A percentile compares a stretch with the other conserved stretches of the same genome.
Evolutionary conservation across 2,329 filamentous ascomycete species (phyloP).

Genomic region (Sphaerulina vaccinii): DNA sequence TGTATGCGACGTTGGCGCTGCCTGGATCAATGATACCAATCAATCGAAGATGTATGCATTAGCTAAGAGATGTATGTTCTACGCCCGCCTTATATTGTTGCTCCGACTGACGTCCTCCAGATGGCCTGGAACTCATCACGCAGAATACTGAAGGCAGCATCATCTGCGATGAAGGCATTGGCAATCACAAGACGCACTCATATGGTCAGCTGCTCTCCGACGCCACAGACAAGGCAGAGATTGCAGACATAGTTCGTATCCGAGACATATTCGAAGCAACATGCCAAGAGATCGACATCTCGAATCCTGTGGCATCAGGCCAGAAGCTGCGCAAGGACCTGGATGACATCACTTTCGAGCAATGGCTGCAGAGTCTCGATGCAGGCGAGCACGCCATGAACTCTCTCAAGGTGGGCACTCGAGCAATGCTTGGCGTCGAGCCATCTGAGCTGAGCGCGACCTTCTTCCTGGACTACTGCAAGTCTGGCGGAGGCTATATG

Average conservation of each 20-base stretch:
- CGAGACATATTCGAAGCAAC: constrained; percentile 42
- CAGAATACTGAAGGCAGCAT: constrained; percentile 51
- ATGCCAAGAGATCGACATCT: constrained; percentile 37
- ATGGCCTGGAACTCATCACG: constrained; percentile 46
- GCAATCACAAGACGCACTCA: constrained; percentile 34
- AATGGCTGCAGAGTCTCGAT: constrained; percentile 38
- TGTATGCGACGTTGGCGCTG: constrained; percentile 54
- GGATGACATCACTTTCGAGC: constrained; percentile 43
- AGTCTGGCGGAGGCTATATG: constrained; percentile 52
- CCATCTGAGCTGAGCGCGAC: constrained; percentile 52
- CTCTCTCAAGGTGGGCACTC: constrained; percentile 47
- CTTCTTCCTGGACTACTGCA: constrained; percentile 58
- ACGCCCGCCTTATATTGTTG: neutral
- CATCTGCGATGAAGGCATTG: constrained; percentile 45
- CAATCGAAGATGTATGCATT: constrained; percentile 50
- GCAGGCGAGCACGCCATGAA: constrained; percentile 38
- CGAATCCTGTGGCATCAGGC: constrained; percentile 29
- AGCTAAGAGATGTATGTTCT: constrained; percentile 34
- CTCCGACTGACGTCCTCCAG: neutral
- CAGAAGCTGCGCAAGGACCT: constrained; percentile 31
- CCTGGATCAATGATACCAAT: constrained; percentile 60
- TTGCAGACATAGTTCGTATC: constrained; percentile 36
- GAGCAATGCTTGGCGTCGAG: constrained; percentile 54
- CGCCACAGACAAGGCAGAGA: constrained; percentile 18
- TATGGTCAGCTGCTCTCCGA: constrained; percentile 36